Evolutionary conservation across 441 rosid genomes (phyloP), one percentile per base, ranked within the genome.

Genomic region (Mallotus repandus): DNA sequence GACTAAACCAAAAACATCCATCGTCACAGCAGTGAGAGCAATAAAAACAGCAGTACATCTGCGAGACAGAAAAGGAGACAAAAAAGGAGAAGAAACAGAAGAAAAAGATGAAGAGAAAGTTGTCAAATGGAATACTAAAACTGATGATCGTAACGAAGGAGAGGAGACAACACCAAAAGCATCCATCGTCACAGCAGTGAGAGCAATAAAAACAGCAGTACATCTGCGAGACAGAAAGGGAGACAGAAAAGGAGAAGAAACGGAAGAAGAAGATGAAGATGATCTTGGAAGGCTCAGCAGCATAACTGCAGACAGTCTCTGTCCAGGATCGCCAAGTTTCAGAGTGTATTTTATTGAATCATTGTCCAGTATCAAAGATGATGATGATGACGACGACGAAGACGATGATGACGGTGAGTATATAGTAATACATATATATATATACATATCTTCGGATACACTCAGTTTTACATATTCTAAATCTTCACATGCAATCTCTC

Each of bases 251-350:
- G 58, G 29, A 62, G 82, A 57, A 66, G 57, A 55, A n/a, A 6
- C 8, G 11, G 80, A 68, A 45, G 75, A 48, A 19, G 49, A 38
- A 5, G 71, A 63, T 0, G 76, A 35, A 7, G 86, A 82, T 19
- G 81, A 72, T 7, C 70, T 78, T 21, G 78, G 68, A 68, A 69
- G 78, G 70, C 54, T 71, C 14, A 69, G 74, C 46, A 64, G 70
- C 49, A 57, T 77, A 4, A 81, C 70, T 19, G 83, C 73, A 55
- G 62, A 70, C 38, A 49, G 69, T 56, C 43, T 76, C 25, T 80
- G 69, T 72, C 84, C 86, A 54, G 83, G 84, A 71, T 90, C 97
- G 15, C 96, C 97, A 13, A 90, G 95, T 78, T 92, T 94, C 84
- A 88, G 92, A 74, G 83, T 90, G 56, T 94, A 89, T 80, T 89